Evolutionary conservation across 257 asterid genomes (phyloP), one percentile per base, ranked within the genome.

Genomic region (Parsonsia alboflavescens): DNA sequence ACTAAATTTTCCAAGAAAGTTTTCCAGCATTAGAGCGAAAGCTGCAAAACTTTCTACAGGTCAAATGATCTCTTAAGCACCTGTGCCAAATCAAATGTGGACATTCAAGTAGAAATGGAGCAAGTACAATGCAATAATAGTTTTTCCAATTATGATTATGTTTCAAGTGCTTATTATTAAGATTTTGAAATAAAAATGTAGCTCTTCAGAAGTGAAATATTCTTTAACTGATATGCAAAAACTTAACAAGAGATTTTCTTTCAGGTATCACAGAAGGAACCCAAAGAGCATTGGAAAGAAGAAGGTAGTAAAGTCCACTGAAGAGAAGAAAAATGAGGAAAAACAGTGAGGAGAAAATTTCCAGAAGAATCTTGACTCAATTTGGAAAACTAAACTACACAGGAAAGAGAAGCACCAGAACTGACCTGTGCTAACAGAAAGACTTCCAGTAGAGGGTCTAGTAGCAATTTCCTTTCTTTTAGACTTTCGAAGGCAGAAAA

Each of bases 391-490:
- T 13, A 62, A 57, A 66, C 4, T 45, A 68, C 12, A 67, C 24
- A 62, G 46, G n/a, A 41, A 42, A 71, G 69, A 68, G 59, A n/a
- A 73, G 71, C 77, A 91, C 22, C n/a, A 16, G 10, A 8, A 62
- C 89, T 84, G 86, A 70, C 82, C 86, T 70, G 76, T 85, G 83
- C 75, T 80, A 75, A 80, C 79, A 78, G 90, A 88, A 75, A 82
- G 88, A 80, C 85, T 86, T 86, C 83, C 93, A 28, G 85, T 74
- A 9, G 97, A 84, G 72, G 92, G 85, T 77, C 92, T 88, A 78
- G 96, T 83, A 72, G 84, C 86, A 80, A 84, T 74, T 88, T 92
- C 98, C 87, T 91, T 95, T 78, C 72, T 83, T 82, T 86, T 87
- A 50, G 89, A 83, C 86, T 81, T 85, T 72, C 88, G 82, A 76